phyloP scores from a whole-genome alignment of 306 rosid genomes.

The Luffa aegyptiaca region DNA sequence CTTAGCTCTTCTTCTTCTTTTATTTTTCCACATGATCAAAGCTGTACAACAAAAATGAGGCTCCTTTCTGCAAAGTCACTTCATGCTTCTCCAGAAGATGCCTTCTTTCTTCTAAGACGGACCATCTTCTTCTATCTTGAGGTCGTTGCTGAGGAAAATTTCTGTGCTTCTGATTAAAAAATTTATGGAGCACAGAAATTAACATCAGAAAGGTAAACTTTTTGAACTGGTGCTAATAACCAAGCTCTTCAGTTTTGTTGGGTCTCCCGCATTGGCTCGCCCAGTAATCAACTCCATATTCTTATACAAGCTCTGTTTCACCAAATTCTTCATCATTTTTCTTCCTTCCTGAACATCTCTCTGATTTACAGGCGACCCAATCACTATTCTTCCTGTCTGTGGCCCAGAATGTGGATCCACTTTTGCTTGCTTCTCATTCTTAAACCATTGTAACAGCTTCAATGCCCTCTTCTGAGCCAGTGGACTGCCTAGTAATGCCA shows the following conservation, averaged over 20 bases:
- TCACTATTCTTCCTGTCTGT: constrained; percentile 52
- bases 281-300: constrained; percentile 76
- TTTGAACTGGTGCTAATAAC: constrained; percentile 87
- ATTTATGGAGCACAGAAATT: not conserved
- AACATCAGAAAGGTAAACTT: constrained; percentile 63
- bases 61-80: not conserved
- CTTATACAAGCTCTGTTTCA: constrained; percentile 67
- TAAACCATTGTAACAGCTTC: constrained; percentile 78
- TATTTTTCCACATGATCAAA: constrained; percentile 2
- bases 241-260: constrained; percentile 50
- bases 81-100: not conserved
- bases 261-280: constrained; percentile 59
- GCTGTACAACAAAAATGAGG: constrained; percentile 7
- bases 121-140: not conserved
- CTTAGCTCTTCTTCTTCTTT: not conserved
- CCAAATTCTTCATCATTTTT: constrained; percentile 87
- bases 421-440: constrained; percentile 58
- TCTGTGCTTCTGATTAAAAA: not conserved
- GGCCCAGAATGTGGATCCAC: constrained; percentile 96
- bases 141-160: not conserved
- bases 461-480: constrained; percentile 83
- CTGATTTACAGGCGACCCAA: constrained; percentile 50
- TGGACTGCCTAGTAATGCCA: constrained; percentile 68
- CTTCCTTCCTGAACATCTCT: constrained; percentile 51
- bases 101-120: not conserved